Conservation (phyloP, 225 moss, liverwort and hornwort species). For the Thuidium tamariscinum region DNA sequence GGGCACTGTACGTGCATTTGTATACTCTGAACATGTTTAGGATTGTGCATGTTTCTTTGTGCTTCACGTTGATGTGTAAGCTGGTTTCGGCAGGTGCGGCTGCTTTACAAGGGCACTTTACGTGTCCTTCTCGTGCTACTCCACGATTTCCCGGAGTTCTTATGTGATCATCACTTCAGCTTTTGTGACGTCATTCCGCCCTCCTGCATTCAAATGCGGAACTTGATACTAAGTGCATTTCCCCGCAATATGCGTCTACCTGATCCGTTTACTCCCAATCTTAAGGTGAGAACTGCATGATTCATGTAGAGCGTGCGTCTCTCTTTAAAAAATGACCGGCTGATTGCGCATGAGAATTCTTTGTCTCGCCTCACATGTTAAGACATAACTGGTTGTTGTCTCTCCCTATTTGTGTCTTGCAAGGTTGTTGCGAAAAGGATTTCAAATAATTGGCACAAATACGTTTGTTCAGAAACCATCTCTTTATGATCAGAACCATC, state of each 20-base stretch:
- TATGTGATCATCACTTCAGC: conserved; percentile 94
- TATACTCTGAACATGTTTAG: background rate
- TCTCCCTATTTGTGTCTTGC: background rate
- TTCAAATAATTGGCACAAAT: background rate
- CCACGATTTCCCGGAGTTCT: conserved; percentile 92
- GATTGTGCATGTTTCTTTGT: background rate
- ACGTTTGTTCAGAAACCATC: background rate
- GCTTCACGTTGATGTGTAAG: background rate
- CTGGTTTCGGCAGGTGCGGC: conserved; percentile 49
- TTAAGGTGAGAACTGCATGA: conserved; percentile 46
- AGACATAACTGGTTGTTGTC: background rate
- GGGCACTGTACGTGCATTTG: background rate
- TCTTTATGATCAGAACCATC: background rate
- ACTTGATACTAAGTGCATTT: conserved; percentile 92
- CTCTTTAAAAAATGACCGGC: background rate
- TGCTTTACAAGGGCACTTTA: conserved; percentile 88
- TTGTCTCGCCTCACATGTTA: background rate
- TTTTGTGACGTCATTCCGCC: conserved; percentile 94
- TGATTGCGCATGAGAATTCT: background rate
- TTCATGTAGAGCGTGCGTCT: background rate
- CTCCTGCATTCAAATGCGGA: conserved; percentile 96
- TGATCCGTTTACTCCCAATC: conserved; percentile 87
- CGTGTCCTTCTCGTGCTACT: conserved; percentile 86
- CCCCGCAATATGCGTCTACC: conserved; percentile 93
- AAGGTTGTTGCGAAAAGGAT: background rate